Base-by-base conservation (phyloP, 139 green algal species). In the Chlamydomonas schloesseri region DNA sequence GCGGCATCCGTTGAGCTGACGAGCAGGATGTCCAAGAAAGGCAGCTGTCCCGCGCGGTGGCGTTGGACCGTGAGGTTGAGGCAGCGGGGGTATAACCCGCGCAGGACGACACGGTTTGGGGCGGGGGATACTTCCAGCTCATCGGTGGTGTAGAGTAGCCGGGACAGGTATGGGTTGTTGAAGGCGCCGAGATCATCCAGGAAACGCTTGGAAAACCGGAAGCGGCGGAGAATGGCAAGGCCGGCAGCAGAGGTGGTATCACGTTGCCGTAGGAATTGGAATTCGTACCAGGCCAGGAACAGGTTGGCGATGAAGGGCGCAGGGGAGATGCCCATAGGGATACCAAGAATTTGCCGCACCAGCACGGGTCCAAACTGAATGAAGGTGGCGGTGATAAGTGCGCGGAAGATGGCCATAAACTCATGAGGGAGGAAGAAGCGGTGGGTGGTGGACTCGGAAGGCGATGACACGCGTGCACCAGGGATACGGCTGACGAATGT, bases 261-360 rank as follows among this genome's bases (percentile, higher is more conserved):
- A n/a, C 6, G 28, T n/a, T 68, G 73, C 9, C 10, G 3, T 18
- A 68, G 53, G 50, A 68, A 68, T 0, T 34, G 3, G 70, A 47
- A 73, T 29, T 73, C 68, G 23, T 50, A 58, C 70, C 70, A 68
- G 1, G n/a, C 73, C 13, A 81, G 31, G 73, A 81, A 81, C 4
- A 81, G 31, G 31, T 81, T 68, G 23, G 73, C 73, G 33, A 81
- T 81, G 53, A 36, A 68, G 8, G 73, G 73, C 0, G 73, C 73
- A 0, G 73, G 73, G 23, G 73, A 15, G 47, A 79, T 79, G 53
- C 53, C 73, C 73, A 69, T 69, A 20, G 73, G 73, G 47, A 79
- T 79, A 13, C 72, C 72, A 2, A 29, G 46, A 14, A 65, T 28
- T 29, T 79, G 72, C 15, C 42, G 36, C 0, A 79, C 72, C 3